phyloP scores from a whole-genome alignment of 2,329 filamentous ascomycete species.

The Didymella sp. region DNA sequence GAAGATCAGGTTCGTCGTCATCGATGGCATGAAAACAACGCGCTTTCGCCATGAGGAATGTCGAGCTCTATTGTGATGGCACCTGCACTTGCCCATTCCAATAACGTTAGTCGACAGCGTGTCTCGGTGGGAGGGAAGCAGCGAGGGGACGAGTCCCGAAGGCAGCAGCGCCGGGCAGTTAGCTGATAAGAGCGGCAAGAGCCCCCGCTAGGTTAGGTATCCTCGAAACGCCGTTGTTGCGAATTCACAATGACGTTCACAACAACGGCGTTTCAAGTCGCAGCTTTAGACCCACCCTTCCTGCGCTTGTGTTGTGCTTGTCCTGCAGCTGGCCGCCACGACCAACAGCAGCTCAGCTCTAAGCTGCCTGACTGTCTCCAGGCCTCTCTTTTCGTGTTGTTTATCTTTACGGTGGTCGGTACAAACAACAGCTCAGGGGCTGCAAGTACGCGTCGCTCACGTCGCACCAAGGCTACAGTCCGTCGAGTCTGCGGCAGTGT shows the following conservation, averaged over 20 bases:
- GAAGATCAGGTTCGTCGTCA: constrained; percentile 33
- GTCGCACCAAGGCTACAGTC: constrained; percentile 12
- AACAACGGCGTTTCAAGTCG: constrained; percentile 15
- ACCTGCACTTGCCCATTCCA: constrained; percentile 1
- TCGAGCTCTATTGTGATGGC: not conserved
- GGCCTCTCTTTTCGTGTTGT: not conserved
- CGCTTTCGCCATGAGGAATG: constrained; percentile 14
- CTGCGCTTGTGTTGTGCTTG: not conserved
- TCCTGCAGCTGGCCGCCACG: not conserved
- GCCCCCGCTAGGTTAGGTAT: constrained; percentile 22
- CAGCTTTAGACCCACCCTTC: constrained; percentile 14
- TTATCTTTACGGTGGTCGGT: not conserved
- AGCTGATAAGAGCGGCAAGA: constrained; percentile 22
- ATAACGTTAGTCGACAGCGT: not conserved
- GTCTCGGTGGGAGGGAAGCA: not conserved
- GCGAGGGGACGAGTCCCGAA: not conserved
- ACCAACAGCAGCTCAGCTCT: not conserved
- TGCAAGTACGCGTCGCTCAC: not conserved
- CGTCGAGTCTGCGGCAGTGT: constrained; percentile 10
- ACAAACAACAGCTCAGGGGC: constrained; percentile 1
- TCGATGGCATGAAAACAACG: constrained; percentile 16
- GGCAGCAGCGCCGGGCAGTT: not conserved
- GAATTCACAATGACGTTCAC: constrained; percentile 22
- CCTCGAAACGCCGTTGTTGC: constrained; percentile 26
- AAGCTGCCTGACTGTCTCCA: not conserved